Evolutionary conservation across 805 yeast genomes (phyloP), one percentile per base, ranked within the genome.

Genomic region (Candida wancherniae): DNA sequence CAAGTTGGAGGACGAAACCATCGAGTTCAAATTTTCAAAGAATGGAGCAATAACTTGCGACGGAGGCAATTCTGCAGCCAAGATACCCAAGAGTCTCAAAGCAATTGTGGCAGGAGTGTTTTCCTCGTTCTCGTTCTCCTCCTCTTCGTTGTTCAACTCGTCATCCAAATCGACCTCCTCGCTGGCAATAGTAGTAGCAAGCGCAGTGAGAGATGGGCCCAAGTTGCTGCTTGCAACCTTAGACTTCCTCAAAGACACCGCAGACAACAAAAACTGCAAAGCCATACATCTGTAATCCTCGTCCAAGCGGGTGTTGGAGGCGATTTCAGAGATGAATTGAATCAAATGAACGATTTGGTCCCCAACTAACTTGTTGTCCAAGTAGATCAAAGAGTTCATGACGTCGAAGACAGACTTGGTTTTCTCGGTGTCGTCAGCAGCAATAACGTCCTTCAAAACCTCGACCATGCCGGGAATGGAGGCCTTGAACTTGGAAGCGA

Each of bases 121-220:
- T 61, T 90, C 97, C 63, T 87, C 96, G 53, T 85, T 87, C 58
- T 87, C 96, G 46, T 84, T 90, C 48, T 87, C 94, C 53, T 84
- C 95, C 42, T 82, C 88, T 50, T 83, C 90, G 38, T 75, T 79
- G 42, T 77, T 76, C 43, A 83, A 69, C 54, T 82, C 90, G 26
- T 76, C 81, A 44, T 83, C 92, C 33, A 80, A 76, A 48, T 83
- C 94, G 31, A 63, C 57, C 48, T 73, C 77, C 61, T 85, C 95
- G 41, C 87, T 71, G 15, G 92, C 81, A 42, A 90, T 77, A 46
- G 74, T 71, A 37, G 85, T 65, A 35, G 92, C 90, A 40, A 82
- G 71, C 41, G 74, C 57, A 24, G 92, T 77, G 47, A 92, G 72
- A 34, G 72, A 75, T 26, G 86, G 88, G 37, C 97, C 98, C 43